Conservation (phyloP, 2,329 filamentous ascomycete genomes). For the Neofusicoccum umdonicola region DNA sequence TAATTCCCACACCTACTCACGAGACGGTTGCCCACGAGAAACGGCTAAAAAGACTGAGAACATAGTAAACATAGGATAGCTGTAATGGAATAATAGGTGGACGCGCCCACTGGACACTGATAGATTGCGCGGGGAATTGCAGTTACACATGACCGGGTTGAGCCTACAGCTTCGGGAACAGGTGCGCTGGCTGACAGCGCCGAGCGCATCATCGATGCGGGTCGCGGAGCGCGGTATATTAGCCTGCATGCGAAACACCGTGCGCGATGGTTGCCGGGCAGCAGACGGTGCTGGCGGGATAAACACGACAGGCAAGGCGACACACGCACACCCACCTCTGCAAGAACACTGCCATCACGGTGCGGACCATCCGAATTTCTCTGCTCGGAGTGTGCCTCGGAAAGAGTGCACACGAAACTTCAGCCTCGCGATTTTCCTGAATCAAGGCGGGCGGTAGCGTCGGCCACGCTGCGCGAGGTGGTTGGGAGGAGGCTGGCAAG, state of each 20-base stretch:
- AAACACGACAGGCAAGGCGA: background rate
- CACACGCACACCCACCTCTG: background rate
- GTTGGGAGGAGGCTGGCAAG: conserved; percentile 10
- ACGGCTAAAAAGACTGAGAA: conserved; percentile 6
- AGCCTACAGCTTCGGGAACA: background rate
- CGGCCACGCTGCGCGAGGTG: conserved; percentile 6
- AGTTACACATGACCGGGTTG: background rate
- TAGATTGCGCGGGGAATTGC: background rate
- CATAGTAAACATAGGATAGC: background rate
- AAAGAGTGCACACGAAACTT: background rate
- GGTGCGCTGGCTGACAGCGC: background rate
- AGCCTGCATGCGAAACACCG: background rate
- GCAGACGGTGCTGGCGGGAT: background rate
- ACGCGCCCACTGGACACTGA: background rate
- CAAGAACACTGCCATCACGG: background rate
- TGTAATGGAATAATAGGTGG: conserved; percentile 13
- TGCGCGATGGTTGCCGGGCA: background rate
- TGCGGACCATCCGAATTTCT: background rate
- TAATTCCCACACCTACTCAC: background rate
- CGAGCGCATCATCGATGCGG: background rate
- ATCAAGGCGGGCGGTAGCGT: conserved; percentile 1
- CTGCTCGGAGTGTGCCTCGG: background rate
- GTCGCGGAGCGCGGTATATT: background rate
- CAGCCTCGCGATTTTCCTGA: conserved; percentile 9
- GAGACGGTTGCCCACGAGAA: conserved; percentile 12